phyloP scores from a whole-genome alignment of 805 yeast genomes.

The Candida stauntonica region DNA sequence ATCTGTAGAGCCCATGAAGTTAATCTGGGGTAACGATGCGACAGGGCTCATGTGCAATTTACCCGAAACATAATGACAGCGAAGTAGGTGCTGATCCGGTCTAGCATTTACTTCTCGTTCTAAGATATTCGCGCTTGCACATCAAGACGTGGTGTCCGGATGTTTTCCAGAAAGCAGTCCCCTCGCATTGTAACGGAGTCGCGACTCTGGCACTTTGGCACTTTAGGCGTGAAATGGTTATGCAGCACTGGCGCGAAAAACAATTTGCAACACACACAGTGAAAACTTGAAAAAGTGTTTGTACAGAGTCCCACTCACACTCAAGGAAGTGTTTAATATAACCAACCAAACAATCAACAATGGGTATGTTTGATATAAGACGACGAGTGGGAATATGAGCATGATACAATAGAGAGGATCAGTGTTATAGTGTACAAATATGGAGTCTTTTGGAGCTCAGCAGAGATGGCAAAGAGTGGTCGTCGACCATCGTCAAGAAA shows the following conservation, averaged over 20 bases:
- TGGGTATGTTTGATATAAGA: constrained; percentile 25
- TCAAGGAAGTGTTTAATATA: constrained; percentile 5
- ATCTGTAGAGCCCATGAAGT: too few relatives aligned
- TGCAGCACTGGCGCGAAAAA: constrained; percentile 17
- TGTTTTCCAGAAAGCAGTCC: constrained; percentile 21
- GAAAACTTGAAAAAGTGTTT: constrained; percentile 24
- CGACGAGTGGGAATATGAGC: constrained; percentile 1
- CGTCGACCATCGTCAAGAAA: too few relatives aligned
- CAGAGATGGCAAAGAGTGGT: neutral
- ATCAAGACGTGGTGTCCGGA: constrained; percentile 15
- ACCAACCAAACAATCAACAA: constrained; percentile 28
- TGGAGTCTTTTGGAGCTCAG: neutral
- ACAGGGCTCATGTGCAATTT: neutral
- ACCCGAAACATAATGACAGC: neutral
- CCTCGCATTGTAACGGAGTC: constrained; percentile 3
- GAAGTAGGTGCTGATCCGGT: neutral
- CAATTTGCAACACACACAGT: constrained; percentile 17
- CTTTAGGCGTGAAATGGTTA: constrained; percentile 10
- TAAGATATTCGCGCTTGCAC: constrained; percentile 3
- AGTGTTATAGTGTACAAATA: neutral
- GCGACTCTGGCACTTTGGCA: neutral
- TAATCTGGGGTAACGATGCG: too few relatives aligned
- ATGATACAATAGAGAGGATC: too few relatives aligned
- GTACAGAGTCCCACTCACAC: constrained; percentile 10
- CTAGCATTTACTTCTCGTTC: neutral